Evolutionary conservation across 2,329 filamentous ascomycete genomes (phyloP).

Genomic region (Colletotrichum phormii): DNA sequence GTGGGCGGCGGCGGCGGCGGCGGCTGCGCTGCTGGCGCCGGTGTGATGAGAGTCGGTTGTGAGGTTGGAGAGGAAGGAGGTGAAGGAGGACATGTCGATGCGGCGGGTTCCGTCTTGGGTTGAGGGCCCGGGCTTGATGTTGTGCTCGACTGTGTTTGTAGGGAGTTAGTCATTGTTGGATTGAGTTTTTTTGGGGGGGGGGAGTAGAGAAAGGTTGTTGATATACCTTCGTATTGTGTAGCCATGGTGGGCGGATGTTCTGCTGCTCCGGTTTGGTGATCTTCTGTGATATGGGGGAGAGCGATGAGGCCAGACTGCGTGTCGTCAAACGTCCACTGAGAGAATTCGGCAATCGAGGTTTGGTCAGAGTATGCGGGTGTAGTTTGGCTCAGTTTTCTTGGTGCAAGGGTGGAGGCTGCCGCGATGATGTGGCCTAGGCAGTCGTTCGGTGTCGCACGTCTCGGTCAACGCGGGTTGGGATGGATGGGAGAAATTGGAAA

Average conservation of each 20-base stretch:
- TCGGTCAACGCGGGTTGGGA: conserved; percentile 12
- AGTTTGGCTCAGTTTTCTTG: not conserved
- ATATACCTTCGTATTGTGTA: conserved; percentile 67
- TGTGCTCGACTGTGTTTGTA: conserved; percentile 68
- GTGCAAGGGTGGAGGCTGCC: conserved; percentile 25
- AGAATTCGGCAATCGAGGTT: not conserved
- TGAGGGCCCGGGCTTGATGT: conserved; percentile 60
- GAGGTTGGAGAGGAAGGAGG: conserved; percentile 67
- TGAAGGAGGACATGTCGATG: conserved; percentile 74
- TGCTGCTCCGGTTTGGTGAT: not conserved
- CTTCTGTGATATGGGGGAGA: not conserved
- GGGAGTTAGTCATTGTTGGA: conserved; percentile 19
- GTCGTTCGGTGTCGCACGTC: conserved; percentile 34
- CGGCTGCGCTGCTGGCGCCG: not conserved
- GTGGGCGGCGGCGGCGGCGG: conserved; percentile 40
- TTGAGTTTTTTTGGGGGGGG: conserved; percentile 12
- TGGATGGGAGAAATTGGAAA: not conserved
- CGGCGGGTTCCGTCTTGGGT: conserved; percentile 60
- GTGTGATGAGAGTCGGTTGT: conserved; percentile 39
- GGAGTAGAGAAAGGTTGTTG: conserved; percentile 23
- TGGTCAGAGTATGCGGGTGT: not conserved
- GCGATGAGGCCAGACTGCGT: not conserved
- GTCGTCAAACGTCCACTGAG: too few relatives aligned
- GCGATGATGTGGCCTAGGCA: conserved; percentile 36
- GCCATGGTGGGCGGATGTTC: conserved; percentile 55